Evolutionary conservation across 139 green algal species (phyloP), one percentile per base, ranked within the genome.

Genomic region (Ettlia oleoabundans): DNA sequence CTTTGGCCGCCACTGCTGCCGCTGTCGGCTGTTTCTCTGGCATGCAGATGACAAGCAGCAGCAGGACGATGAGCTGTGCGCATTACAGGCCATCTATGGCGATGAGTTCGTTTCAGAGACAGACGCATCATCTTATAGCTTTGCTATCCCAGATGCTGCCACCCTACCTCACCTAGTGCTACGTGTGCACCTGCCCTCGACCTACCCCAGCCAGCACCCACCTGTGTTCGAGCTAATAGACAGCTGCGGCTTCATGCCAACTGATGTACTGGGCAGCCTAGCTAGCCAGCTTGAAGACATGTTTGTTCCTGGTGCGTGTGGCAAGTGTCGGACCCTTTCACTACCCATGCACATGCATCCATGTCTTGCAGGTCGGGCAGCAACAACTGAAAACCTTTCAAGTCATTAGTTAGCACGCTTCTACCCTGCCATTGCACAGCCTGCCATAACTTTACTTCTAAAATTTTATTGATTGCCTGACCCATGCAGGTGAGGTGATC

Each of bases 1-100:
- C n/a, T n/a, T n/a, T n/a, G n/a, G n/a, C n/a, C n/a, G n/a, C n/a
- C n/a, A n/a, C n/a, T n/a, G 15, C 47, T 15, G 30, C 55, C 15
- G 55, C 55, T n/a, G 18, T 65, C 55, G 28, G 5, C 28, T 32
- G 18, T 65, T 65, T 28, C 55, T 65, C 21, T 65, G 18, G 5
- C 55, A 28, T 65, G 55, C 55, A 80, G 2, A 28, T 35, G 69
- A 86, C 53, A 21, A 13, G 24, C 71, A 85, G 51, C 66, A 85
- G 33, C 87, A 91, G 67, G 83, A 87, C 24, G 91, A 95, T 40
- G 93, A 96, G 82, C 62, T 93, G 0, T 76, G 73, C 15, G 91
- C 90, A 0, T 38, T 96, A 40, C 72, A 88, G 19, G 87, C 91
- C 30, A 96, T 96, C 9, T 95, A 90, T 71, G 92, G 89, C 0